These are phyloP conservation scores for Pholiota microspora DNA, from an alignment of 768 basidiomycete species.

Conservation along the genomic window DNA sequence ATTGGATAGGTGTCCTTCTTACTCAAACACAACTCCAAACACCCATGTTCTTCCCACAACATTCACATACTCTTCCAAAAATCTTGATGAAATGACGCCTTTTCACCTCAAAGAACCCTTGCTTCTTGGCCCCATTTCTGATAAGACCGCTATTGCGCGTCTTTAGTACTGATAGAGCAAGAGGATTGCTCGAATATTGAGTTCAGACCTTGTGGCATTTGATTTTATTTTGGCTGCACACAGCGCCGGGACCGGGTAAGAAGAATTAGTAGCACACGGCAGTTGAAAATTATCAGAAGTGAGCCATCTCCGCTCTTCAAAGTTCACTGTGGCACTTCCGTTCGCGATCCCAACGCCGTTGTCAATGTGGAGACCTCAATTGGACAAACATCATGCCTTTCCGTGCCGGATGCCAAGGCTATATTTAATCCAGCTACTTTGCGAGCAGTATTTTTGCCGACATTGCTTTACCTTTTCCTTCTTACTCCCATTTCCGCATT, in stretches of 20 bases:
- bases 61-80: neutral
- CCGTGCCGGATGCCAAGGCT: neutral
- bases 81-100: neutral
- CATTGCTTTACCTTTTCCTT: neutral
- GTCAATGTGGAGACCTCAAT: neutral
- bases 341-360: neutral
- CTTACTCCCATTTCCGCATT: neutral
- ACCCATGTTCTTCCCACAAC: neutral
- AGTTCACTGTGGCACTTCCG: neutral
- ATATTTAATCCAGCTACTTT: neutral
- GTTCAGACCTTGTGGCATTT: neutral
- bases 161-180: neutral
- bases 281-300: neutral
- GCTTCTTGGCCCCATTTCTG: neutral
- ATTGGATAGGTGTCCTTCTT: neutral
- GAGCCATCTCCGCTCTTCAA: neutral
- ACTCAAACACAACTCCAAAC: neutral
- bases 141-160: neutral
- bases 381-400: neutral
- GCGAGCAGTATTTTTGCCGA: neutral
- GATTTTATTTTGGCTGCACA: neutral
- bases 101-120: neutral
- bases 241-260: neutral
- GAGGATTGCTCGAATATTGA: neutral
- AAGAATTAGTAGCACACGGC: neutral